Percentiles rank a stretch among this genome's conserved stretches.
phyloP scores from a whole-genome alignment of 176 grass and related monocot genomes.

The Calamus simplicifolius region DNA sequence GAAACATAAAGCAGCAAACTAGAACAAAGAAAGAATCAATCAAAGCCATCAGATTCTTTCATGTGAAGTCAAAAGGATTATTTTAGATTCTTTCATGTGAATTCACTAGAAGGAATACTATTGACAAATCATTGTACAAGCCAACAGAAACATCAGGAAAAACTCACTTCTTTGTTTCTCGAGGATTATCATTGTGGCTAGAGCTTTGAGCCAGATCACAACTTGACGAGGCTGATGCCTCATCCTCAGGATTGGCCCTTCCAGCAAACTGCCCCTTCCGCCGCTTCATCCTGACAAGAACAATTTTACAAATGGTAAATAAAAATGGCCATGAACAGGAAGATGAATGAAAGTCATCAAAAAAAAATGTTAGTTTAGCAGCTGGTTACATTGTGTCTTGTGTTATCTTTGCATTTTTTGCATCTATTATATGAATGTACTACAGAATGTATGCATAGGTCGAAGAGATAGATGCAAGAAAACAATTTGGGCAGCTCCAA shows the following conservation, averaged over 20 bases:
- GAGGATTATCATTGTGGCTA: constrained; percentile 31
- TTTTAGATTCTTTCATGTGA: background rate
- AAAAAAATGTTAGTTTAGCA: too few relatives aligned
- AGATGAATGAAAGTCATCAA: background rate
- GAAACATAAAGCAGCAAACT: constrained; percentile 11
- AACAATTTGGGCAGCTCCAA: too few relatives aligned
- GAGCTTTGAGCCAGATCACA: constrained; percentile 19
- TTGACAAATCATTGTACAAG: background rate
- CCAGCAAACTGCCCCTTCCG: constrained; percentile 57
- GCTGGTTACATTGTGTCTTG: too few relatives aligned
- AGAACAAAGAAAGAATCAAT: too few relatives aligned
- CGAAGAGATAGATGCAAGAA: too few relatives aligned
- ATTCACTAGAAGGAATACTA: constrained; percentile 16
- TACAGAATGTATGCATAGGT: too few relatives aligned
- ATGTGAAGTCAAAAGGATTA: constrained; percentile 6
- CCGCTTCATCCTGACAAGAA: constrained; percentile 46
- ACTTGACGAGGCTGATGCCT: constrained; percentile 31
- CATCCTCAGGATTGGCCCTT: constrained; percentile 34
- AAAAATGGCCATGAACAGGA: background rate
- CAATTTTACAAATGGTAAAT: constrained; percentile 5
- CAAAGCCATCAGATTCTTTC: too few relatives aligned
- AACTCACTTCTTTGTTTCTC: constrained; percentile 38
- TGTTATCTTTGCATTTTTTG: too few relatives aligned
- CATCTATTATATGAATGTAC: too few relatives aligned
- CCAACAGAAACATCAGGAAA: background rate